Evolutionary conservation across 352 stramenopile species (phyloP).

Genomic region (Phytophthora pistaciae): DNA sequence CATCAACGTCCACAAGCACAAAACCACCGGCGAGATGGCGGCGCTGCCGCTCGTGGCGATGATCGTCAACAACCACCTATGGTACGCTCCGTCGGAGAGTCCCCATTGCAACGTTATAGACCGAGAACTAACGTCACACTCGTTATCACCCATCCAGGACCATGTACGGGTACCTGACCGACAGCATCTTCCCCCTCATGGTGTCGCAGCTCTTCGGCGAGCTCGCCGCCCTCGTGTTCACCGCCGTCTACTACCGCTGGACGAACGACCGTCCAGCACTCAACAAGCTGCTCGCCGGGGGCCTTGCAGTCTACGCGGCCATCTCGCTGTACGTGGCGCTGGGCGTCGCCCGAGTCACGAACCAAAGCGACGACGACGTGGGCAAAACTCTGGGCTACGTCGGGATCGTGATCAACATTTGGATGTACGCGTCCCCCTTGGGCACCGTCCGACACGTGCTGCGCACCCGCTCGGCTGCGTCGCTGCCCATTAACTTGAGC

Average conservation of each 20-base stretch:
- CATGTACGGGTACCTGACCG: constrained; percentile 38
- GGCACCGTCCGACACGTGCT: constrained; percentile 33
- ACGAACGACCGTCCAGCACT: constrained; percentile 18
- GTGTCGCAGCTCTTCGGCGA: constrained; percentile 33
- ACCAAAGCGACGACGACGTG: constrained; percentile 39
- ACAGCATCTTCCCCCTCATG: constrained; percentile 47
- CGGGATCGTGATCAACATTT: constrained; percentile 35
- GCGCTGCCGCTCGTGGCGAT: constrained; percentile 36
- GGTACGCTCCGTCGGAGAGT: constrained; percentile 9
- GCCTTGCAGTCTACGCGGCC: constrained; percentile 12
- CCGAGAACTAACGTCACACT: constrained; percentile 1
- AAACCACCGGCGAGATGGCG: constrained; percentile 34
- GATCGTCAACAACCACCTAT: constrained; percentile 41
- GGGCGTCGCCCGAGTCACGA: constrained; percentile 36
- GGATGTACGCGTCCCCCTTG: constrained; percentile 41
- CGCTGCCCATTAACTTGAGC: constrained; percentile 38
- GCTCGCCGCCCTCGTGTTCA: constrained; percentile 28
- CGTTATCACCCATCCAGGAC: constrained; percentile 9
- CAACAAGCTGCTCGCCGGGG: constrained; percentile 14
- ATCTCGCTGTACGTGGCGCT: constrained; percentile 47
- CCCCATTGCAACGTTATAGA: background rate
- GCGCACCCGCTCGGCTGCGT: constrained; percentile 25
- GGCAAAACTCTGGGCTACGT: constrained; percentile 41
- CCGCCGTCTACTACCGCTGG: constrained; percentile 32
- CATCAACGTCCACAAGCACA: constrained; percentile 26